Conservation (phyloP, 768 basidiomycete species). For the Tulasnella sp. region DNA sequence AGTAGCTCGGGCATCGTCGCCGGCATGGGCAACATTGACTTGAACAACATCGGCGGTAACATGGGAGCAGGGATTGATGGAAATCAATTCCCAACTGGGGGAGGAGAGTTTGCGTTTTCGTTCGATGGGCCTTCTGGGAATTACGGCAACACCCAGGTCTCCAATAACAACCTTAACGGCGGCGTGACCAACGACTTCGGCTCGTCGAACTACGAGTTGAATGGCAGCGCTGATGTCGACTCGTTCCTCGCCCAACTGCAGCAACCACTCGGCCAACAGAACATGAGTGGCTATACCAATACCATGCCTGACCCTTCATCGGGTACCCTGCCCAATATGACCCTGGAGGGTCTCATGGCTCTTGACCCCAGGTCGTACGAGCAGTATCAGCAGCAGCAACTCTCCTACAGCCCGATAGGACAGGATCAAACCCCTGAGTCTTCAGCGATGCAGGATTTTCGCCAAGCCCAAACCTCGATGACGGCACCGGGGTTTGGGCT, state of each 20-base stretch:
- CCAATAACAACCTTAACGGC: background rate
- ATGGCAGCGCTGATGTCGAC: background rate
- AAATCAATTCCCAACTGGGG: background rate
- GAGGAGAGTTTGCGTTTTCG: background rate
- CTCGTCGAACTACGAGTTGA: background rate
- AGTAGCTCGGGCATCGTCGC: conserved; percentile 12
- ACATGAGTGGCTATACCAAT: background rate
- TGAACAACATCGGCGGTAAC: conserved; percentile 14
- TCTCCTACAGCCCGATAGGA: background rate
- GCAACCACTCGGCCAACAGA: background rate
- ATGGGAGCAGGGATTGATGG: background rate
- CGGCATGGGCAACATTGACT: conserved; percentile 22
- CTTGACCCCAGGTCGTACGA: conserved; percentile 8
- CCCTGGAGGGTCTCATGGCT: conserved; percentile 1
- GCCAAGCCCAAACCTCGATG: conserved; percentile 26
- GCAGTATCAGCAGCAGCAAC: background rate
- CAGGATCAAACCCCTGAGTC: background rate
- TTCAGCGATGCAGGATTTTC: conserved; percentile 24
- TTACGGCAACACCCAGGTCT: background rate
- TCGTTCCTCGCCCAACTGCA: conserved; percentile 19
- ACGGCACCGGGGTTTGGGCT: conserved; percentile 28
- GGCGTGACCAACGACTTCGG: background rate
- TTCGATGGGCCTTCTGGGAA: conserved; percentile 1
- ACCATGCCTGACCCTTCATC: conserved; percentile 21
- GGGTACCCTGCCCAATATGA: conserved; percentile 5